A percentile compares a stretch with the other conserved stretches of the same genome.
Evolutionary conservation across 2,329 filamentous ascomycete species (phyloP).

Genomic region (Emmonsiellopsis sp.): DNA sequence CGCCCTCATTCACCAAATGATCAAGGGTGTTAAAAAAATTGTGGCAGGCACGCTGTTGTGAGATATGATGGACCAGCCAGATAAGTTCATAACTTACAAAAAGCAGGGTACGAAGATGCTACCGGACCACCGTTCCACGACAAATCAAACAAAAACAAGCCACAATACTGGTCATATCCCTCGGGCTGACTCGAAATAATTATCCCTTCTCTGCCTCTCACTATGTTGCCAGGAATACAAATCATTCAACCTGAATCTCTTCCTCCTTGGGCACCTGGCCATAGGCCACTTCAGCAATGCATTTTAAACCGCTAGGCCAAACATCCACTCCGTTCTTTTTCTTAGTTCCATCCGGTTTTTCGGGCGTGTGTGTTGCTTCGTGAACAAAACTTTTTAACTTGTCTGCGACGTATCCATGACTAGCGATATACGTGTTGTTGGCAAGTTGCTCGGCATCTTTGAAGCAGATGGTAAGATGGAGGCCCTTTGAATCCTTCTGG

Average conservation of each 20-base stretch:
- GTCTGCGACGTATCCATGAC: neutral
- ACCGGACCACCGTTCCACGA: too few species aligned
- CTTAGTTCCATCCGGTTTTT: constrained; percentile 1
- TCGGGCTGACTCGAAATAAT: too few species aligned
- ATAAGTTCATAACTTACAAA: too few species aligned
- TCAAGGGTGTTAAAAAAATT: too few species aligned
- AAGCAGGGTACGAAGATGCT: too few species aligned
- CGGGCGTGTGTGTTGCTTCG: neutral
- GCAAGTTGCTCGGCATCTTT: neutral
- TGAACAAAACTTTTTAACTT: neutral
- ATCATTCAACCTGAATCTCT: constrained; percentile 1
- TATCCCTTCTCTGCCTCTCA: too few species aligned
- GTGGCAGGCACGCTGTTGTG: too few species aligned
- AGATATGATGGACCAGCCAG: too few species aligned
- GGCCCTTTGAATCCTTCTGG: neutral
- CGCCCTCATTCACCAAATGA: too few species aligned
- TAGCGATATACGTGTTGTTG: constrained; percentile 2
- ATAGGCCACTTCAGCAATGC: constrained; percentile 1
- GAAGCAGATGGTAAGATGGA: constrained; percentile 2
- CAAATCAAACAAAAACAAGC: too few species aligned
- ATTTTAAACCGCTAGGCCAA: neutral
- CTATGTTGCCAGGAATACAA: too few species aligned
- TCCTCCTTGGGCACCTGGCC: neutral
- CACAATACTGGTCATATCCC: too few species aligned
- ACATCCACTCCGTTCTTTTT: neutral